These are phyloP conservation scores for Barbarea vulgaris DNA, from an alignment of 345 rosid species.

Conservation along the genomic window DNA sequence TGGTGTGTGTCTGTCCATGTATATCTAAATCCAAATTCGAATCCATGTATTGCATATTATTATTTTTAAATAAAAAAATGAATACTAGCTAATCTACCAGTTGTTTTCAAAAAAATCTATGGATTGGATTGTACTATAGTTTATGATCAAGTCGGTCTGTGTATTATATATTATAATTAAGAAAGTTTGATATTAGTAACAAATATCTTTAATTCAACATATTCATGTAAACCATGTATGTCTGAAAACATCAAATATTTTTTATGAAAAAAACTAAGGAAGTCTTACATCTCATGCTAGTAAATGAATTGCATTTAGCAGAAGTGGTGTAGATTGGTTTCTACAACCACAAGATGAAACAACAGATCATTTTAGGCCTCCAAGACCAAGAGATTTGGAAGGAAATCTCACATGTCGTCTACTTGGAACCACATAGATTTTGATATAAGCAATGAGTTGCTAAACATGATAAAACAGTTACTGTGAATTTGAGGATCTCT, in stretches of 20 bases:
- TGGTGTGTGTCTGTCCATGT: not conserved
- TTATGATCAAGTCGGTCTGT: no score
- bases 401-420: no score
- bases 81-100: not conserved
- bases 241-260: not conserved
- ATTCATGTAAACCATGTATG: no score
- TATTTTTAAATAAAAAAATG: not conserved
- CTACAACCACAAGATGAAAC: no score
- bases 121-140: not conserved
- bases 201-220: no score
- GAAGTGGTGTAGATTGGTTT: not conserved
- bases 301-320: not conserved
- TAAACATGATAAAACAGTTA: not conserved
- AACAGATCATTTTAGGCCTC: not conserved
- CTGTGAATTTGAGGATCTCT: not conserved
- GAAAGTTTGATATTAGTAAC: no score
- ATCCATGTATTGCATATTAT: not conserved
- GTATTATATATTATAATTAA: no score
- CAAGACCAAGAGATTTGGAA: not conserved
- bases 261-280: no score
- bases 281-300: no score
- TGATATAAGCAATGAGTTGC: not conserved
- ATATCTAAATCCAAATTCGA: not conserved
- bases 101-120: not conserved
- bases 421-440: no score